Base-by-base conservation (phyloP, 441 rosid species). In the Populus hybrid region DNA sequence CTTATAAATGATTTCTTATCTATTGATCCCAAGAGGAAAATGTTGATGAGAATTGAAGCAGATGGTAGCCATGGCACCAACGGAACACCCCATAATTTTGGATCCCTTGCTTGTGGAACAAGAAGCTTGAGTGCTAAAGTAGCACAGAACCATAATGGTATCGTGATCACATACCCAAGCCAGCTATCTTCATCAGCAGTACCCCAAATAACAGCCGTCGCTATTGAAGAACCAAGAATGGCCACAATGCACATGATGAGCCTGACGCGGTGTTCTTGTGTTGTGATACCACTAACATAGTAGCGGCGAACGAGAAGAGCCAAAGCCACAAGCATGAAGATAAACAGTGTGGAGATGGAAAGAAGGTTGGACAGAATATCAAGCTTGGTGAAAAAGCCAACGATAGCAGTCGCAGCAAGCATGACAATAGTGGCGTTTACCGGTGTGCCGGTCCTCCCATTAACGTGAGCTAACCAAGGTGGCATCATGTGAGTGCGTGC, bases 61-160 rank as follows among this genome's bases (percentile, higher is more conserved):
- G 97, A 93, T 3, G 98, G 98, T 75, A 93, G 16, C 94, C 94
- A 93, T 2, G 98, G 98, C 30, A 93, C 98, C 75, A 92, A 72
- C 1, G 98, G 97, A 34, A 86, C 94, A 5, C 98, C 97, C 98
- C 98, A 93, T 0, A 89, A 57, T 35, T 88, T 91, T 3, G 96
- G 95, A 11, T 76, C 83, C 73, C 92, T 88, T 30, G 93, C 94
- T 26, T 87, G 90, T 0, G 97, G 94, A 6, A 93, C 92, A 67
- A 90, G 42, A 34, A 88, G 14, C 57, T 67, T 71, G 53, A 93
- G 75, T 6, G 79, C 89, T 10, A 78, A 26, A 0, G 97, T 93
- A 1, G 87, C 77, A 12, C 88, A 65, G 46, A 93, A 70, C 98
- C 98, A 93, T 28, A 88, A 73, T 20, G 95, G 93, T 3, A 76